phyloP scores from a whole-genome alignment of 1,139 yeast species.

The Hansenula anomala region DNA sequence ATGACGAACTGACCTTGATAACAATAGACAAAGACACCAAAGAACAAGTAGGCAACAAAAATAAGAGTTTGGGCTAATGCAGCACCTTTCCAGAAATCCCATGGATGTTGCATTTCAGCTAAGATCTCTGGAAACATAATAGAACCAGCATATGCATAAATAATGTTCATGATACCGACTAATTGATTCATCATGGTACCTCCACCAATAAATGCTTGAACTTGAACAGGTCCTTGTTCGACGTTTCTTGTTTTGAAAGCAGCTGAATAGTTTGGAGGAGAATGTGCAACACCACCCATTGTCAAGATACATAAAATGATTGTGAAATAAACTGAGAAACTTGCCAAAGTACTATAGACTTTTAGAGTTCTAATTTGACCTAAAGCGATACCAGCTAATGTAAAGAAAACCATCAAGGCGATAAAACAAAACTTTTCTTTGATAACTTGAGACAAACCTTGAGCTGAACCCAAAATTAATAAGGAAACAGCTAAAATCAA shows the following conservation, averaged over 20 bases:
- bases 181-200: conserved; percentile 27
- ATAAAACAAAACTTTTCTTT: conserved; percentile 34
- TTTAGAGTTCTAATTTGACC: conserved; percentile 37
- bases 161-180: conserved; percentile 38
- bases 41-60: conserved; percentile 32
- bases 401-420: conserved; percentile 36
- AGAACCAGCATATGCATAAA: conserved; percentile 44
- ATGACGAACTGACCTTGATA: conserved; percentile 39
- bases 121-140: conserved; percentile 39
- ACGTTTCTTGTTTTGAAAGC: conserved; percentile 23
- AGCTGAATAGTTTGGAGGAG: conserved; percentile 30
- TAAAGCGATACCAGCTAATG: conserved; percentile 35
- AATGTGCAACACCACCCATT: conserved; percentile 34
- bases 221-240: conserved; percentile 22
- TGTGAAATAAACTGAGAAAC: conserved; percentile 41
- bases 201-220: conserved; percentile 24
- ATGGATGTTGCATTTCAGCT: conserved; percentile 41
- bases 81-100: conserved; percentile 44
- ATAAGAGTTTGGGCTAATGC: conserved; percentile 37
- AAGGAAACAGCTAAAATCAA: conserved; percentile 38
- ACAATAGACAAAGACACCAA: conserved; percentile 36
- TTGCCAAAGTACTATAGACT: conserved; percentile 36
- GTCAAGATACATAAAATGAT: conserved; percentile 35
- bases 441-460: conserved; percentile 36
- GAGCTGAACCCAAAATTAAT: conserved; percentile 36